phyloP scores from a whole-genome alignment of 106 monocot species.

The Dendrobium huoshanense region DNA sequence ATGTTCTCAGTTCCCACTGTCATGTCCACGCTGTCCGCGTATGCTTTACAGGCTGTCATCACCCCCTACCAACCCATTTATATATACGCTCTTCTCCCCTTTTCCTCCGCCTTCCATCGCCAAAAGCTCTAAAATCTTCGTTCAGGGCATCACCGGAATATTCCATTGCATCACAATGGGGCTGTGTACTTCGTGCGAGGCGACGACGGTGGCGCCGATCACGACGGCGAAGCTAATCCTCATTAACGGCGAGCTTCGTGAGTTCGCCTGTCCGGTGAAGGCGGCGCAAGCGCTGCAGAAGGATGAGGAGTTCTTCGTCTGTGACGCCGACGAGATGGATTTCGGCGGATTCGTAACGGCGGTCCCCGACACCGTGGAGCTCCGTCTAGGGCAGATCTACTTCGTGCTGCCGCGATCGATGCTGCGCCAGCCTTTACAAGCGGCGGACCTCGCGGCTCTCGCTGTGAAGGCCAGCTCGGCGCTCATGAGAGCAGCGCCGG shows the following conservation, averaged over 20 bases:
- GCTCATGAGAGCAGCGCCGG: conserved; percentile 9
- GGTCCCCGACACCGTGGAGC: conserved; percentile 14
- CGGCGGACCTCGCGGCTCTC: conserved; percentile 35
- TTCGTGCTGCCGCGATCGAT: conserved; percentile 36
- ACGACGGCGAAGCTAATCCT: conserved; percentile 24
- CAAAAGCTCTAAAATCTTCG: background rate
- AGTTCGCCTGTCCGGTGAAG: conserved; percentile 23
- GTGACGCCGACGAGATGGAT: conserved; percentile 42
- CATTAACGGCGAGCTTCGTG: conserved; percentile 12
- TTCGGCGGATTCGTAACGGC: conserved; percentile 23
- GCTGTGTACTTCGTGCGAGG: conserved; percentile 12
- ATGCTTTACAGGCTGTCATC: background rate
- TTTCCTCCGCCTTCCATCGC: background rate
- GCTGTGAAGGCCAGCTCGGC: conserved; percentile 29
- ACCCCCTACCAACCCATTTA: background rate
- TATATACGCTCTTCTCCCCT: background rate
- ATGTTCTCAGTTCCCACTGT: background rate
- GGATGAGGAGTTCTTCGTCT: conserved; percentile 18
- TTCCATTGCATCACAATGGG: conserved; percentile 10
- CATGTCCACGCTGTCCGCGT: background rate
- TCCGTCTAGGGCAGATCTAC: conserved; percentile 33
- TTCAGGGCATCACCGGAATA: background rate
- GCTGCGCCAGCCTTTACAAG: conserved; percentile 21
- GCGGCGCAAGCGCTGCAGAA: conserved; percentile 18
- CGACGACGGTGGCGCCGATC: conserved; percentile 2